These are phyloP conservation scores for Pseudonectria buxi DNA, from an alignment of 2,329 filamentous ascomycete genomes.

Conservation along the genomic window DNA sequence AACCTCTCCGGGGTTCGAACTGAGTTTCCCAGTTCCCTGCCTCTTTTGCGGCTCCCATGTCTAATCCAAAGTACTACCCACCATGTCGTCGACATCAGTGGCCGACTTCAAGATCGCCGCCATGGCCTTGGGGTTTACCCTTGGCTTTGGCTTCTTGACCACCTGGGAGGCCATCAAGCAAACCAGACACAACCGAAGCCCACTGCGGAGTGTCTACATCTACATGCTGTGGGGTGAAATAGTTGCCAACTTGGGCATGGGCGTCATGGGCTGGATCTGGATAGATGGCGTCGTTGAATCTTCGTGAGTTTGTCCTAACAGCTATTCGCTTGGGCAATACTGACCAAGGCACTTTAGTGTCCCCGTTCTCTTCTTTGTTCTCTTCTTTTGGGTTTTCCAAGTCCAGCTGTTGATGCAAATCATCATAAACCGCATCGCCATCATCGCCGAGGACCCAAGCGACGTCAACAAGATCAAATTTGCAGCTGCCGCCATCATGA, in stretches of 20 bases:
- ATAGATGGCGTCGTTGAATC: slow-evolving; percentile 28
- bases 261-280: slow-evolving; percentile 34
- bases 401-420: slow-evolving; percentile 48
- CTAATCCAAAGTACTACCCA: background rate
- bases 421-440: slow-evolving; percentile 46
- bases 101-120: slow-evolving; percentile 24
- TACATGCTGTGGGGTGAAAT: slow-evolving; percentile 43
- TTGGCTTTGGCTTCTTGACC: slow-evolving; percentile 37
- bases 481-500: slow-evolving; percentile 38
- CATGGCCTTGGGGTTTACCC: slow-evolving; percentile 26
- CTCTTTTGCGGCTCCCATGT: no score
- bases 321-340: background rate
- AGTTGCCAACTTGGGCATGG: slow-evolving; percentile 30
- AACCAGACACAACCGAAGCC: slow-evolving; percentile 30
- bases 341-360: slow-evolving; percentile 15
- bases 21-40: no score
- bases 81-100: slow-evolving; percentile 9
- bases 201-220: slow-evolving; percentile 31
- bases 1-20: no score
- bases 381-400: slow-evolving; percentile 37
- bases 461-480: slow-evolving; percentile 38
- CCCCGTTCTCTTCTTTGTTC: slow-evolving; percentile 29
- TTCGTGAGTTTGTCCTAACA: slow-evolving; percentile 14
- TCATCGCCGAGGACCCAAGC: slow-evolving; percentile 36
- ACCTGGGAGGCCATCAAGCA: slow-evolving; percentile 36